These are phyloP conservation scores for Sicyos baderoa DNA, from an alignment of 306 rosid species.

Conservation along the genomic window DNA sequence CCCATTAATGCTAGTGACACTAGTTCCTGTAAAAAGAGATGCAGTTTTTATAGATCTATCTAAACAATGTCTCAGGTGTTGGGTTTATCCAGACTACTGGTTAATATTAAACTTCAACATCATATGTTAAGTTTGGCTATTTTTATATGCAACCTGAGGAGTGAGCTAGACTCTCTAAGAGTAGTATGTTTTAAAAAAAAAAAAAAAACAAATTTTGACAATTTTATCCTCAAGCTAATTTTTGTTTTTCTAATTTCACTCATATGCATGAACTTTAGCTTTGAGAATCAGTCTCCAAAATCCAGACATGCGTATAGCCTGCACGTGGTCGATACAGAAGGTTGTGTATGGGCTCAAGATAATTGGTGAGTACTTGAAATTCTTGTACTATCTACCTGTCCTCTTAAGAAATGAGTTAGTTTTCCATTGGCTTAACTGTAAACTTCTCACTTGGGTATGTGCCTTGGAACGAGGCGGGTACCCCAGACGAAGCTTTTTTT, in stretches of 20 bases:
- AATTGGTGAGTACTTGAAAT: constrained; percentile 58
- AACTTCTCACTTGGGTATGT: no score
- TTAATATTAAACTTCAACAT: background rate
- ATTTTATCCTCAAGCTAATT: background rate
- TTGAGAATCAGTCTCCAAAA: constrained; percentile 79
- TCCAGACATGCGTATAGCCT: constrained; percentile 91
- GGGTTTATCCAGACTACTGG: background rate
- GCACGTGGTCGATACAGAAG: constrained; percentile 78
- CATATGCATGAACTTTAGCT: constrained; percentile 40
- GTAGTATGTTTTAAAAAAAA: background rate
- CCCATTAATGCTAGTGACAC: background rate
- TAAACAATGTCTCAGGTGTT: background rate
- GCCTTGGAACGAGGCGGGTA: no score
- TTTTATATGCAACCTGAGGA: background rate
- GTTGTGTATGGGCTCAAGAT: constrained; percentile 86
- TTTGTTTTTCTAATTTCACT: constrained; percentile 10
- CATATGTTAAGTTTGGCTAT: background rate
- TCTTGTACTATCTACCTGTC: background rate
- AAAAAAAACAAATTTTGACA: background rate
- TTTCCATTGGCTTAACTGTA: background rate
- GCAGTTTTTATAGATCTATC: background rate
- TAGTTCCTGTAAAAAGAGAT: background rate
- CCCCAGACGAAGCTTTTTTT: no score
- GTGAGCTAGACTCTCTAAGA: background rate
- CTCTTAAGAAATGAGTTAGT: background rate